Percentiles rank a stretch among this genome's conserved stretches.
These are phyloP conservation scores for Agaricus blazei DNA, from an alignment of 768 basidiomycete genomes.

Conservation along the genomic window DNA sequence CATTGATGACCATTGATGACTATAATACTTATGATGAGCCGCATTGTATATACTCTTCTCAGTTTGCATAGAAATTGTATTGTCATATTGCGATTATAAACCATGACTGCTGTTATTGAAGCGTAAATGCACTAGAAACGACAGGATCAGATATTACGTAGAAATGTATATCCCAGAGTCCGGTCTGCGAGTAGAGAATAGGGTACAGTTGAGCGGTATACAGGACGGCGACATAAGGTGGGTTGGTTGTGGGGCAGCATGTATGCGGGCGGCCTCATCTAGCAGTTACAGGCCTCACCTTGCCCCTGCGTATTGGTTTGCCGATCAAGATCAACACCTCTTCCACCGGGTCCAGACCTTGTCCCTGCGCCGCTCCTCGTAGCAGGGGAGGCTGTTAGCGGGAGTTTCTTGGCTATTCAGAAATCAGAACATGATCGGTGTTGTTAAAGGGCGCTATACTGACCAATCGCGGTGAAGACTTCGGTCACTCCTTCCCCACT, in stretches of 20 bases:
- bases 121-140: conserved; percentile 9
- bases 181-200: conserved; percentile 24
- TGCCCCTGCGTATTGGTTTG: conserved; percentile 47
- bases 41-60: background rate
- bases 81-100: background rate
- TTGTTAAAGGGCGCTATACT: conserved; percentile 17
- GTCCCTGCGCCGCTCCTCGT: conserved; percentile 49
- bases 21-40: background rate
- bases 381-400: conserved; percentile 69
- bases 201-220: conserved; percentile 18
- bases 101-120: background rate
- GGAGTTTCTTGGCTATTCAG: conserved; percentile 77
- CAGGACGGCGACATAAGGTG: background rate
- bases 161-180: conserved; percentile 29
- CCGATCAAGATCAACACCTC: conserved; percentile 81
- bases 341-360: conserved; percentile 46
- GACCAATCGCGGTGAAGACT: conserved; percentile 84
- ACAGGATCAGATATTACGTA: conserved; percentile 8
- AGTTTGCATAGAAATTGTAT: background rate
- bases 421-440: conserved; percentile 1
- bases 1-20: background rate
- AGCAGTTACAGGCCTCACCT: conserved; percentile 78
- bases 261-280: conserved; percentile 15
- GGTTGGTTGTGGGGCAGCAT: background rate
- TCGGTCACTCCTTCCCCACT: conserved; percentile 81